Evolutionary conservation across 331 rosid species (phyloP), one percentile per base, ranked within the genome.

Genomic region (Pyrus hybrid): DNA sequence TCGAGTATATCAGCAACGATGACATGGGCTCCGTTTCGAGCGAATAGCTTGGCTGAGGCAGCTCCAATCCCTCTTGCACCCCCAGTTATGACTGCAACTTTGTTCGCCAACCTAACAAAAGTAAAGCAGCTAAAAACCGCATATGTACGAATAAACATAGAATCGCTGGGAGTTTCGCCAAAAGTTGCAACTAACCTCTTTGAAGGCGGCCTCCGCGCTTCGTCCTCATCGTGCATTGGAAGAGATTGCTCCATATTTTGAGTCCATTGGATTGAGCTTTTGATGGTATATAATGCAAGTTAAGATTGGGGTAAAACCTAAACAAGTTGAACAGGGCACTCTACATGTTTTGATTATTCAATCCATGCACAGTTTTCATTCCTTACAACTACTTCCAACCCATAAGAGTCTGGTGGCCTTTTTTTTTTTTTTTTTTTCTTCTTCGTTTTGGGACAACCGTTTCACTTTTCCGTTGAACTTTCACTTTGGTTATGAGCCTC

Each of bases 31-130:
- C 98, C 95, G 62, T 90, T 83, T 67, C 80, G 68, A 1, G 93
- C 89, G 43, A 93, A 90, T 1, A 87, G 35, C 79, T 80, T 85
- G 4, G 96, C 96, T 17, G 91, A 77, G 29, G 95, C 87, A 6
- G 87, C 98, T 76, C 98, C 98, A 4, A 93, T 93, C 63, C 98
- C 98, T 81, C 94, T 85, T 18, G 96, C 91, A 8, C 90, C 98
- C 7, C 98, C 98, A 2, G 98, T 93, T 71, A 93, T 79, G 1
- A 93, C 83, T 14, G 94, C 93, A 0, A 93, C 96, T 60, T 87
- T 90, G 21, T 72, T 84, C 67, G 56, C 63, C 72, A 93, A 75
- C 85, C 98, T 90, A 32, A 22, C 67, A 23, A 70, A 37, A 22
- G 13, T 10, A n/a, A 11, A 57, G 63, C 63, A n/a, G 28, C 8